A percentile compares a stretch with the other conserved stretches of the same genome.
Conservation (phyloP, 352 stramenopile species). For the Aphanomyces stellatus region DNA sequence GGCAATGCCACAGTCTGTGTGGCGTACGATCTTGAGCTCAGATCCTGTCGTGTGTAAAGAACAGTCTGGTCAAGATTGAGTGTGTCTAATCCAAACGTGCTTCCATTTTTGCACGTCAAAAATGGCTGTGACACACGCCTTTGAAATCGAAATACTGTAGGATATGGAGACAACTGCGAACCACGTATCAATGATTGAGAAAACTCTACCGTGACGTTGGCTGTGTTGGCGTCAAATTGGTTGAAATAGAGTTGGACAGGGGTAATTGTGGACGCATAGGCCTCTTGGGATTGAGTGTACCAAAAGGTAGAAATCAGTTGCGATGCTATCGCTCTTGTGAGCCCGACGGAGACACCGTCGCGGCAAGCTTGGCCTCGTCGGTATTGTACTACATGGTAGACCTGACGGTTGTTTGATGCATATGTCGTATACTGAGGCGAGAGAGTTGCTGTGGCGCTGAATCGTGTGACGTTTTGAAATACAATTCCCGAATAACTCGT, state of each 20-base stretch:
- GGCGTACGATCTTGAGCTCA: neutral
- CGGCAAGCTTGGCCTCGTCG: neutral
- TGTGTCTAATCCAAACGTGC: neutral
- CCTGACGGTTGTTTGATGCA: no score
- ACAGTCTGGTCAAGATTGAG: neutral
- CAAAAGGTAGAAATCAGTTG: neutral
- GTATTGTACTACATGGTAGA: constrained; percentile 2
- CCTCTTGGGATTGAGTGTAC: neutral
- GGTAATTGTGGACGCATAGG: neutral
- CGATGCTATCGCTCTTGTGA: neutral
- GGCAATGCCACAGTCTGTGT: neutral
- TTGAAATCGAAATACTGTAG: neutral
- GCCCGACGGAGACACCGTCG: neutral
- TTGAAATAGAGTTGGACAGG: constrained; percentile 12
- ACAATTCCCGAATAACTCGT: neutral
- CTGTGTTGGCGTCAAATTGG: neutral
- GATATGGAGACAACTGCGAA: neutral
- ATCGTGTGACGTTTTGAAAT: neutral
- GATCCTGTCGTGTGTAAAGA: neutral
- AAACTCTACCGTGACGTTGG: constrained; percentile 9
- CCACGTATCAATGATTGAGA: neutral
- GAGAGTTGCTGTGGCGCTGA: neutral
- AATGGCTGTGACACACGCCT: neutral
- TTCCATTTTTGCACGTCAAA: neutral
- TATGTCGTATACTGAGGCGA: no score